Percentiles rank a stretch among this genome's conserved stretches.
Conservation (phyloP, 306 rosid species). For the Sindora glabra region DNA sequence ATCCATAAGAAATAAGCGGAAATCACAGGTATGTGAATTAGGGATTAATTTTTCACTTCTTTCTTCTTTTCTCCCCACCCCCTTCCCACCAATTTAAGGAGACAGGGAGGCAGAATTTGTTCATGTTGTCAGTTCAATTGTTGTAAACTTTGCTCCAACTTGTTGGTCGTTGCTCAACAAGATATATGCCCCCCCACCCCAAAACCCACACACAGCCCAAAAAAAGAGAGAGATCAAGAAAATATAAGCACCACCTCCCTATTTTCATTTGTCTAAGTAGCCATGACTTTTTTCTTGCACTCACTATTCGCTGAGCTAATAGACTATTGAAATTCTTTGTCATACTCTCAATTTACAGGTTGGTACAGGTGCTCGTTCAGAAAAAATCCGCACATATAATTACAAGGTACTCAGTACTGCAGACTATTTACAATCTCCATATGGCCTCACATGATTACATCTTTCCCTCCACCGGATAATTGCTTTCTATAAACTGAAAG, state of each 20-base stretch:
- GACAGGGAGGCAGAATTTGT: neutral
- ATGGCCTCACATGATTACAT: neutral
- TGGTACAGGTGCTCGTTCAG: slow-evolving; percentile 95
- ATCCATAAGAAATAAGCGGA: slow-evolving; percentile 67
- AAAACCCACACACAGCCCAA: too few relatives aligned
- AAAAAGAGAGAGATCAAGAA: too few relatives aligned
- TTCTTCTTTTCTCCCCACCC: too few relatives aligned
- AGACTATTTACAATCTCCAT: slow-evolving; percentile 4
- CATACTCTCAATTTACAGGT: slow-evolving; percentile 45
- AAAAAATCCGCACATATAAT: slow-evolving; percentile 89
- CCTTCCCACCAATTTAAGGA: too few relatives aligned
- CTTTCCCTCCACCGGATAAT: slow-evolving; percentile 5
- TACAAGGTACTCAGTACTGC: slow-evolving; percentile 68
- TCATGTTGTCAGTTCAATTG: neutral
- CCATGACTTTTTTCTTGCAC: neutral
- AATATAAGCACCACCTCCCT: too few relatives aligned
- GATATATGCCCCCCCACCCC: too few relatives aligned
- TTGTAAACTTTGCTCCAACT: neutral
- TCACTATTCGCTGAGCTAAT: neutral
- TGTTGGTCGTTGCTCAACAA: neutral
- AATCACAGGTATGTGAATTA: slow-evolving; percentile 73
- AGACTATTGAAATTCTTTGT: neutral
- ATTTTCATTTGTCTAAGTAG: too few relatives aligned
- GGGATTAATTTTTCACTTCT: too few relatives aligned
- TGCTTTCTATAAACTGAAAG: neutral